Evolutionary conservation across 225 moss, liverwort and hornwort genomes (phyloP).

Genomic region (Sphagnum tenellum): DNA sequence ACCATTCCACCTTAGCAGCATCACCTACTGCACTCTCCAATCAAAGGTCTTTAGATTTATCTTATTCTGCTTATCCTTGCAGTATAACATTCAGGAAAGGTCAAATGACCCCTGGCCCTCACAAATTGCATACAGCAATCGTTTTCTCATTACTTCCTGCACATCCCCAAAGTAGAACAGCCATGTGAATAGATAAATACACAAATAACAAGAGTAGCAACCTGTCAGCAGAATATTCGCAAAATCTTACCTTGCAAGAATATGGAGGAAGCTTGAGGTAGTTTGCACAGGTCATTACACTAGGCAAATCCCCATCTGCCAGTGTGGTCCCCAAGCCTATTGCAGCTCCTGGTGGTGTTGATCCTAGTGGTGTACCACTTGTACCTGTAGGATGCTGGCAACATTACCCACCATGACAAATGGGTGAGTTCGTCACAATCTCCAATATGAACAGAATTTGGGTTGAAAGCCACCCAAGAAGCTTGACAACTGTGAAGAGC

Average conservation of each 20-base stretch:
- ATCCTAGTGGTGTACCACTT: slow-evolving; percentile 54
- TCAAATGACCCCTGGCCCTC: slow-evolving; percentile 99
- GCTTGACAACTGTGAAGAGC: too few species aligned
- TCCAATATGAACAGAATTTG: too few species aligned
- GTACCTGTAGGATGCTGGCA: slow-evolving; percentile 89
- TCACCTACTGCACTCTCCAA: slow-evolving; percentile 13
- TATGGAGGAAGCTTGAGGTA: slow-evolving; percentile 96
- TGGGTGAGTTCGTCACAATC: too few species aligned
- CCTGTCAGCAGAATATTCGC: neutral
- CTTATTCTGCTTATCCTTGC: neutral
- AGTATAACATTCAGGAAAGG: slow-evolving; percentile 55
- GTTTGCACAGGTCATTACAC: slow-evolving; percentile 99
- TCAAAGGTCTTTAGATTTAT: slow-evolving; percentile 7
- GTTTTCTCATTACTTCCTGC: slow-evolving; percentile 97
- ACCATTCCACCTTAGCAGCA: slow-evolving; percentile 4
- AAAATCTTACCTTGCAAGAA: slow-evolving; percentile 74
- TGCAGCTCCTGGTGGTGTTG: slow-evolving; percentile 82
- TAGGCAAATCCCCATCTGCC: slow-evolving; percentile 90
- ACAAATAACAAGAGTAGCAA: too few species aligned
- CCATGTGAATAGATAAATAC: too few species aligned
- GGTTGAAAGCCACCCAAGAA: too few species aligned
- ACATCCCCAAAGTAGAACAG: neutral
- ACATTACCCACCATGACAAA: slow-evolving; percentile 3
- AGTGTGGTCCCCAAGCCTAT: slow-evolving; percentile 83
- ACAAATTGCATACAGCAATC: slow-evolving; percentile 88